A percentile compares a stretch with the other conserved stretches of the same genome.
Evolutionary conservation across 2,329 filamentous ascomycete species (phyloP).

Genomic region (Xylaria polymorpha): DNA sequence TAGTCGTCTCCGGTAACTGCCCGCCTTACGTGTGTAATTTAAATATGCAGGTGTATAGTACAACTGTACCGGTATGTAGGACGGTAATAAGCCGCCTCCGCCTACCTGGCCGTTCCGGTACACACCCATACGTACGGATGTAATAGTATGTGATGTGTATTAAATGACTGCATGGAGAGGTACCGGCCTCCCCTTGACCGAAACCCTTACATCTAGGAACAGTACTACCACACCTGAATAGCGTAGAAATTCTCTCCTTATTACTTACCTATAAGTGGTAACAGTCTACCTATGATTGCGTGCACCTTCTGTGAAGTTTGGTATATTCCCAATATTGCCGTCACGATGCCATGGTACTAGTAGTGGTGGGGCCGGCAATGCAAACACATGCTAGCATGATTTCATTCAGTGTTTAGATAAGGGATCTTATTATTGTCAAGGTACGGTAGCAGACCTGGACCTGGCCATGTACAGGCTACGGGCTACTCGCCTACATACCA

Average conservation of each 20-base stretch:
- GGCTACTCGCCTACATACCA: neutral
- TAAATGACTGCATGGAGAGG: slow-evolving; percentile 8
- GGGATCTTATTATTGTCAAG: neutral
- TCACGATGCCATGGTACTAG: slow-evolving; percentile 6
- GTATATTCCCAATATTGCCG: slow-evolving; percentile 16
- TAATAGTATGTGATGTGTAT: slow-evolving; percentile 14
- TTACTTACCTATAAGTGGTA: slow-evolving; percentile 1
- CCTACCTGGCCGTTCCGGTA: slow-evolving; percentile 20
- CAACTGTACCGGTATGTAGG: slow-evolving; percentile 24
- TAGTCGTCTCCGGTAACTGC: neutral
- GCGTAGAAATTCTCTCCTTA: slow-evolving; percentile 2
- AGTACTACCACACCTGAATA: slow-evolving; percentile 7
- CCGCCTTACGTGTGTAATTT: slow-evolving; percentile 18
- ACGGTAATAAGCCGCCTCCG: slow-evolving; percentile 27
- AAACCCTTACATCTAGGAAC: slow-evolving; percentile 13
- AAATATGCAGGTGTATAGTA: slow-evolving; percentile 28
- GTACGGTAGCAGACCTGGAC: neutral
- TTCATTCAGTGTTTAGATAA: neutral
- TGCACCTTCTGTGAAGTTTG: slow-evolving; percentile 8
- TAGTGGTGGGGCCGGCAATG: slow-evolving; percentile 3
- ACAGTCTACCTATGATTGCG: slow-evolving; percentile 11
- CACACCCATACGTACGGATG: slow-evolving; percentile 14
- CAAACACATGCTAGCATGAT: slow-evolving; percentile 6
- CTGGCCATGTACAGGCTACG: neutral
- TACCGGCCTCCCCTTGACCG: slow-evolving; percentile 20